Percentiles rank a stretch among this genome's conserved stretches.
These are phyloP conservation scores for Quercus berberidifolia DNA, from an alignment of 306 rosid genomes.

Conservation along the genomic window DNA sequence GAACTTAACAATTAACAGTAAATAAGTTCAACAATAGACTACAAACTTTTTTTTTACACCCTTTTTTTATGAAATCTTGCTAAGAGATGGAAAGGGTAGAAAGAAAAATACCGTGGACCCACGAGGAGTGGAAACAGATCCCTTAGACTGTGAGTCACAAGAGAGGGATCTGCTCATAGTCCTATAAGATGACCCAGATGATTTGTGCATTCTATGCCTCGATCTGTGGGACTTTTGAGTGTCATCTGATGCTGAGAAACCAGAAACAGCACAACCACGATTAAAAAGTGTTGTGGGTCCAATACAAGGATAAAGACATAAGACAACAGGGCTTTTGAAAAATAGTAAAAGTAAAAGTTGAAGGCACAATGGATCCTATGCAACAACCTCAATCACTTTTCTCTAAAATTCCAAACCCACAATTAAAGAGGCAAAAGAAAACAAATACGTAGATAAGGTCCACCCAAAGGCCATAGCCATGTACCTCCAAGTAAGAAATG, in stretches of 20 bases:
- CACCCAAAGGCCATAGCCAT: background rate
- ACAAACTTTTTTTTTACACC: background rate
- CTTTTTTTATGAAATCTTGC: background rate
- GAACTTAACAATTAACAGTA: background rate
- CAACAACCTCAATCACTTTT: conserved; percentile 49
- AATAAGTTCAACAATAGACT: background rate
- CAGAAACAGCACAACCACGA: conserved; percentile 30
- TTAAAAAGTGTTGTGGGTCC: conserved; percentile 47
- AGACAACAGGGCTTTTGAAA: conserved; percentile 36
- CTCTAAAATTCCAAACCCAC: conserved; percentile 30
- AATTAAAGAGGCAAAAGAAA: conserved; percentile 37
- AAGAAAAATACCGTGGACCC: conserved; percentile 67
- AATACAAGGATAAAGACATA: conserved; percentile 36
- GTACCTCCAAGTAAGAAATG: background rate
- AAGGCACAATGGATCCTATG: conserved; percentile 78
- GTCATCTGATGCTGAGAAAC: conserved; percentile 80
- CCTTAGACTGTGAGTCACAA: conserved; percentile 85
- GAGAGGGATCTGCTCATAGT: conserved; percentile 87
- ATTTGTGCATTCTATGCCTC: conserved; percentile 81
- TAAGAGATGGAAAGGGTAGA: conserved; percentile 1
- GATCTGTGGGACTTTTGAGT: conserved; percentile 86
- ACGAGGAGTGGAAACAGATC: conserved; percentile 69
- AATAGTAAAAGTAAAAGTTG: conserved; percentile 49
- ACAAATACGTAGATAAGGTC: conserved; percentile 18
- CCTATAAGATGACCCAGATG: conserved; percentile 87